These are phyloP conservation scores for Cicer pinnatifidum DNA, from an alignment of 306 rosid genomes.

Conservation along the genomic window DNA sequence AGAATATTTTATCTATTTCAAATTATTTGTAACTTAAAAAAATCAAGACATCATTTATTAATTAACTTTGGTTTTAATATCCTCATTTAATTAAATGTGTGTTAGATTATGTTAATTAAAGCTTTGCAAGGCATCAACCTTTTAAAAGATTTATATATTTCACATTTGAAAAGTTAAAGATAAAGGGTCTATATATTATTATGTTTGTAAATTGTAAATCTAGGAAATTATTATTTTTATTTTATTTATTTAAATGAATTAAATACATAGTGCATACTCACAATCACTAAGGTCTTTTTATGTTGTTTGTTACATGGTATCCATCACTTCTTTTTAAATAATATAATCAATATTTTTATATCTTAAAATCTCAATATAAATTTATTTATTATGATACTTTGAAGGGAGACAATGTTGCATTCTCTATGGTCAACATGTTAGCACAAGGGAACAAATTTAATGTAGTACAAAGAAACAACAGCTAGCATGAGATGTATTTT, in stretches of 20 bases:
- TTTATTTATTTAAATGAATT: not conserved
- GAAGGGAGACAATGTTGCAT: constrained; percentile 30
- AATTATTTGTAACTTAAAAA: too few relatives aligned
- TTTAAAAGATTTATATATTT: constrained; percentile 31
- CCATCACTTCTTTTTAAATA: not conserved
- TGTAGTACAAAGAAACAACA: constrained; percentile 33
- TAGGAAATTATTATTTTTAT: not conserved
- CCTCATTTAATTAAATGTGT: too few relatives aligned
- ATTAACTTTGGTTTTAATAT: too few relatives aligned
- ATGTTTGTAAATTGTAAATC: not conserved
- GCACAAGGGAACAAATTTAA: constrained; percentile 33
- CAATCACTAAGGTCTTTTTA: not conserved
- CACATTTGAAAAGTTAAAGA: not conserved
- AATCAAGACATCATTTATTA: too few relatives aligned
- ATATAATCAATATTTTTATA: not conserved
- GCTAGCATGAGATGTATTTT: constrained; percentile 51
- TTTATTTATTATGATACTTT: constrained; percentile 15
- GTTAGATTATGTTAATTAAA: not conserved
- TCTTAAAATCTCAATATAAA: constrained; percentile 16
- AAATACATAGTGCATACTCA: not conserved
- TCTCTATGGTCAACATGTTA: not conserved
- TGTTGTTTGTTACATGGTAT: constrained; percentile 15
- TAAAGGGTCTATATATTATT: not conserved
- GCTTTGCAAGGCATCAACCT: constrained; percentile 3
- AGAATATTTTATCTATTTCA: too few relatives aligned